A percentile compares a stretch with the other conserved stretches of the same genome.
Conservation (phyloP, 2,329 filamentous ascomycete genomes). For the Daldinia sp. region DNA sequence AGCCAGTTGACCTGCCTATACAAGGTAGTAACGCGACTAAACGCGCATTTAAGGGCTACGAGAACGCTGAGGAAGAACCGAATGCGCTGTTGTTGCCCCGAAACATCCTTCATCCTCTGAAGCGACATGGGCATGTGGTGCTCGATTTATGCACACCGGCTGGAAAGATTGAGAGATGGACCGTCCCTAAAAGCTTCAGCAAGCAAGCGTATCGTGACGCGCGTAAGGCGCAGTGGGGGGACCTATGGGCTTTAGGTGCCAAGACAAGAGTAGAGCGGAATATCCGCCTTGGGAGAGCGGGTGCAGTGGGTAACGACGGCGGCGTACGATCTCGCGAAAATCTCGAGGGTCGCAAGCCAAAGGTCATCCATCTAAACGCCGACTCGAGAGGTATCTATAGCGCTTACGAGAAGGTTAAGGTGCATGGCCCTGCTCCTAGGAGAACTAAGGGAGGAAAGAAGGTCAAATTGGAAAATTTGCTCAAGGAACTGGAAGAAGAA, state of each 20-base stretch:
- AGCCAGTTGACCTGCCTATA: conserved; percentile 22
- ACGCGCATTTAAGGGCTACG: conserved; percentile 77
- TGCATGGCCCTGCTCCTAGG: conserved; percentile 45
- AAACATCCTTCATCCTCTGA: conserved; percentile 80
- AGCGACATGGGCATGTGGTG: conserved; percentile 86
- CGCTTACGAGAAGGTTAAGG: conserved; percentile 48
- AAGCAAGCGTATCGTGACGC: conserved; percentile 89
- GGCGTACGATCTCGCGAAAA: conserved; percentile 52
- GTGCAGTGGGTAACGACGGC: conserved; percentile 52
- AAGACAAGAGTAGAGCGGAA: conserved; percentile 77
- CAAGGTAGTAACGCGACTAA: conserved; percentile 66
- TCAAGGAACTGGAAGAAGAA: conserved; percentile 48
- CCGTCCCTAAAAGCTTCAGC: conserved; percentile 81
- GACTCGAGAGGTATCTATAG: conserved; percentile 50
- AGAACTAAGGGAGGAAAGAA: conserved; percentile 54
- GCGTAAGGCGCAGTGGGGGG: conserved; percentile 88
- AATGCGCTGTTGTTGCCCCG: conserved; percentile 79
- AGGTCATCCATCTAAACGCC: conserved; percentile 52
- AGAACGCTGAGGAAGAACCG: conserved; percentile 55
- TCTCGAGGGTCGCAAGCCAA: conserved; percentile 48
- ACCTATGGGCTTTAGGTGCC: conserved; percentile 93
- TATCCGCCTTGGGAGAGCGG: conserved; percentile 65
- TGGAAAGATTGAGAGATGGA: conserved; percentile 91
- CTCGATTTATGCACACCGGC: conserved; percentile 90
- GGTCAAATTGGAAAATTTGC: conserved; percentile 47